Percentiles rank a stretch among this genome's conserved stretches.
Evolutionary conservation across 1,139 yeast genomes (phyloP).

Genomic region (Arxiozyma heterogenica): DNA sequence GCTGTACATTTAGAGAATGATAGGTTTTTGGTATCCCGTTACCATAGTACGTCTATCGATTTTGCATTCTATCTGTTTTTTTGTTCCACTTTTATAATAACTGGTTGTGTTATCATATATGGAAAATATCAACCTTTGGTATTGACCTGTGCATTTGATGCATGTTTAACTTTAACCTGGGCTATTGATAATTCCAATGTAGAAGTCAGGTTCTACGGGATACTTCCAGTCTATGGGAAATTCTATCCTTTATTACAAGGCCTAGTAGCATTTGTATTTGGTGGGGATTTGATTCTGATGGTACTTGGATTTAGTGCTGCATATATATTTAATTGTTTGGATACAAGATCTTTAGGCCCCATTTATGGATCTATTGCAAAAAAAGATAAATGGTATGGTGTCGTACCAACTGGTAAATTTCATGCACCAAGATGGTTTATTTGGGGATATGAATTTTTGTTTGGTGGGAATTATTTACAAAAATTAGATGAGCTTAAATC

Average conservation of each 20-base stretch:
- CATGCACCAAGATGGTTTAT: constrained; percentile 23
- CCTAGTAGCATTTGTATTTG: constrained; percentile 22
- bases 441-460: constrained; percentile 8
- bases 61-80: constrained; percentile 23
- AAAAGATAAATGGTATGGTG: constrained; percentile 17
- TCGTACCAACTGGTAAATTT: constrained; percentile 20
- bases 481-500: not conserved
- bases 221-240: constrained; percentile 29
- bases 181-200: constrained; percentile 26
- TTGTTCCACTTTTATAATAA: constrained; percentile 13
- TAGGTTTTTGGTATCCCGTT: constrained; percentile 16
- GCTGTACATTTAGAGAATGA: constrained; percentile 22
- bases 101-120: constrained; percentile 11
- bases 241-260: constrained; percentile 26
- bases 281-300: constrained; percentile 15
- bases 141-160: constrained; percentile 20
- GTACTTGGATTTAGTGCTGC: constrained; percentile 24
- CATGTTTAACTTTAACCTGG: constrained; percentile 27
- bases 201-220: constrained; percentile 25
- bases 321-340: constrained; percentile 27
- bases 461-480: constrained; percentile 7
- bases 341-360: constrained; percentile 29
- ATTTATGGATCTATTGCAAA: constrained; percentile 23
- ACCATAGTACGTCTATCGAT: constrained; percentile 14
- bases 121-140: constrained; percentile 12